Evolutionary conservation across 2,329 filamentous ascomycete genomes (phyloP), one percentile per base, ranked within the genome.

Genomic region (Aspergillus sp.): DNA sequence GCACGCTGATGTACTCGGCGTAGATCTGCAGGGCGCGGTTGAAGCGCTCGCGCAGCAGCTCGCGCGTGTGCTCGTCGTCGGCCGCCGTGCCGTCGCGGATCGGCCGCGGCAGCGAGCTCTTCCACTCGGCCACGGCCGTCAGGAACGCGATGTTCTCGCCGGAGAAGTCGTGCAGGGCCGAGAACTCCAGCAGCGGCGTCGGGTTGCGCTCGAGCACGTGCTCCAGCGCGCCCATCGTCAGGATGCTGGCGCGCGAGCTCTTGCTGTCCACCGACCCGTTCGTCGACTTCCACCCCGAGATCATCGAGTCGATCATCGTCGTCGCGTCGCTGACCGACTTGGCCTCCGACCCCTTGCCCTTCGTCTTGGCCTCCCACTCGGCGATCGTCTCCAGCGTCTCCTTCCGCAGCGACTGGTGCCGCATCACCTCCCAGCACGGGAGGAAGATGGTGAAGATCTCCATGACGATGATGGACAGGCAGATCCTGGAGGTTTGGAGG

Each of bases 81-180:
- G 55, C 19, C 6, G 51, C 52, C 40, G 50, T 36, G 57, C 51
- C 50, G 17, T 63, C 60, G 9, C 56, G 58, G 46, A 61, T 57
- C 13, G 62, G 58, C 25, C 63, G 56, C 7, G 65, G 61, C 1
- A 65, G 49, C 9, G 48, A 43, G 43, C n/a, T 48, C 64, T 81
- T 84, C 81, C 83, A 88, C 52, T 79, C 76, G 2, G 77, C 73
- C 7, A 87, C 79, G 38, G 76, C 73, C 7, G 78, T 81, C 4
- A 88, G 70, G 66, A 88, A 88, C 44, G 85, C 80, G 58, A 88
- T 85, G 63, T 89, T 89, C 66, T 89, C 86, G 13, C 85, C 86
- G 0, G 85, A 88, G 63, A 88, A 88, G 59, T 88, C 86, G 32
- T 80, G 78, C 1, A 82, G 74, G 0, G 85, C 85, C 0, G 86